Evolutionary conservation across 257 asterid species (phyloP).

Genomic region (Cruciata laevipes): DNA sequence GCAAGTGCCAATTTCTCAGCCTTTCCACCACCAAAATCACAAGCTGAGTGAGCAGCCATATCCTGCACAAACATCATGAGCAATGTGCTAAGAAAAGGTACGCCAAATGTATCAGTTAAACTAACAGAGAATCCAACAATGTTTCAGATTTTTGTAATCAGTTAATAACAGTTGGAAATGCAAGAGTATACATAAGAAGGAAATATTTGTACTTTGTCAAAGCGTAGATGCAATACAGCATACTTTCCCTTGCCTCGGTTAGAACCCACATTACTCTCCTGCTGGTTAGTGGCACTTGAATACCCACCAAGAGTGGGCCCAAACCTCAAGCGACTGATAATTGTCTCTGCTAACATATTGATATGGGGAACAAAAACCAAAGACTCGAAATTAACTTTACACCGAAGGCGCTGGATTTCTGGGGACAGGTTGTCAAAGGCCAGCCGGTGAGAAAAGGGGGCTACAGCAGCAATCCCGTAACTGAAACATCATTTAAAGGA

Average conservation of each 20-base stretch:
- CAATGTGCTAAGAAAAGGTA: neutral
- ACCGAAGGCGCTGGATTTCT: conserved; percentile 36
- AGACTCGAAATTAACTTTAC: conserved; percentile 38
- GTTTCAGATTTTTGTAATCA: neutral
- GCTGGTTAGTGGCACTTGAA: conserved; percentile 12
- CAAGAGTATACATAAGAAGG: conserved; percentile 1
- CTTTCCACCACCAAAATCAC: conserved; percentile 41
- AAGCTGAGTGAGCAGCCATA: conserved; percentile 41
- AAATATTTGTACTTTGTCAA: conserved; percentile 33
- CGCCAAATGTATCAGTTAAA: neutral
- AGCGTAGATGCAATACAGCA: conserved; percentile 42
- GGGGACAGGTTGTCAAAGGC: conserved; percentile 39
- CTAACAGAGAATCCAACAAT: neutral
- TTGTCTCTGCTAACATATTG: conserved; percentile 29
- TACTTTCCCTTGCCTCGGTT: conserved; percentile 34
- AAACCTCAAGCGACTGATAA: conserved; percentile 29
- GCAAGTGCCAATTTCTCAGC: conserved; percentile 41
- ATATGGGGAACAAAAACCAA: conserved; percentile 41
- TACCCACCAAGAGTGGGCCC: conserved; percentile 16
- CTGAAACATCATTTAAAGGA: conserved; percentile 18
- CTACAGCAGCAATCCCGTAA: conserved; percentile 37
- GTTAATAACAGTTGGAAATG: neutral
- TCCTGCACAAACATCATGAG: conserved; percentile 21
- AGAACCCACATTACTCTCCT: conserved; percentile 2
- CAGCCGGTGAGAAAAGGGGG: conserved; percentile 47